Base-by-base conservation (phyloP, 2,329 filamentous ascomycete genomes). In the Fragosphaeria purpurea region DNA sequence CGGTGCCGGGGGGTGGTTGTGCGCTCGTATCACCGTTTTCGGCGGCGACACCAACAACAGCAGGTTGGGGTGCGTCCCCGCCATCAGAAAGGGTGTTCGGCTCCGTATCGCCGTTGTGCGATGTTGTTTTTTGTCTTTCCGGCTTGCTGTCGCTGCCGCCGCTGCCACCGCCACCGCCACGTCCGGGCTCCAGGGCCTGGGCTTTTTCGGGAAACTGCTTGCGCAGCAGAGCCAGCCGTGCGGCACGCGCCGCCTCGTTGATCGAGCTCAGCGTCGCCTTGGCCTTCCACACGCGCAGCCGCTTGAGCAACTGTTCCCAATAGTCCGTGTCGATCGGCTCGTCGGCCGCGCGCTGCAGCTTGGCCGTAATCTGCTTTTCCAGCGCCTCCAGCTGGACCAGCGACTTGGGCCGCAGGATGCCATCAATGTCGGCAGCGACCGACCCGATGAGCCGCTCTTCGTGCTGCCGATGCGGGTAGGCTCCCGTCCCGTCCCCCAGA, bases 301-400 rank as follows among this genome's bases (percentile, higher is more conserved):
- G 94, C 57, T 83, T 83, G 54, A 98, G 73, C 12, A 98, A 74
- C 63, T 95, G 88, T 63, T 95, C 88, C 93, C 93, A 98, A 65
- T 97, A 98, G 67, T 98, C 93, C 3, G 86, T 88, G 66, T 98
- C 93, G 57, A 98, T 91, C 40, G 87, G 83, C 62, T 96, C 90
- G 62, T 95, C 84, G 7, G 88, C 94, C 7, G 35, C 35, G 7
- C 35, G 35, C 48, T 83, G 77, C 45, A 98, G 72, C 70, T 98
- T 98, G 12, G 76, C 73, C 63, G 82, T 82, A 65, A 98, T 93
- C 69, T 97, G 90, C 56, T 75, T 79, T 67, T 98, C 91, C 46
- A 98, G 73, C 13, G 79, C 79, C 62, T 90, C 85, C n/a, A 98
- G 74, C 65, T 97, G 87, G 60, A 88, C 84, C 60, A 88, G 82